phyloP scores from a whole-genome alignment of 495 filamentous ascomycete genomes.

The Aspergillus taichungensis region DNA sequence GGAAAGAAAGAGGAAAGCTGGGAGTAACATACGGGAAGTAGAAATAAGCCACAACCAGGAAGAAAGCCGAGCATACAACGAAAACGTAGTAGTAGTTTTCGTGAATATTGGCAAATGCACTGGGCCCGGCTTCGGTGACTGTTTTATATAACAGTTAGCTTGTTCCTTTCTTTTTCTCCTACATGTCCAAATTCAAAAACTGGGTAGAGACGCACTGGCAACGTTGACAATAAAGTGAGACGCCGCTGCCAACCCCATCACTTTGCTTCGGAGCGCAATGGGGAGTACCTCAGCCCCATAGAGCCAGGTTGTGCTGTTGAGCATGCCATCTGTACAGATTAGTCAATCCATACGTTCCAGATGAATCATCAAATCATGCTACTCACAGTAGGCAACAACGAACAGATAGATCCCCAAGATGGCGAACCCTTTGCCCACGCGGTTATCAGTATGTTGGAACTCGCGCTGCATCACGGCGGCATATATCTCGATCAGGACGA shows the following conservation, averaged over 20 bases:
- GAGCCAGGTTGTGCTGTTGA: slow-evolving; percentile 53
- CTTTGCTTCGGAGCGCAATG: slow-evolving; percentile 46
- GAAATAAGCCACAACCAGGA: slow-evolving; percentile 42
- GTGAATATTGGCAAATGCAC: slow-evolving; percentile 47
- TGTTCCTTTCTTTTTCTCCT: not conserved
- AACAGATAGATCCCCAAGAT: slow-evolving; percentile 54
- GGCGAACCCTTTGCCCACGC: slow-evolving; percentile 51
- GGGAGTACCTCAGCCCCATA: slow-evolving; percentile 53
- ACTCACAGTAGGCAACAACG: slow-evolving; percentile 45
- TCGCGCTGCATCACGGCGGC: slow-evolving; percentile 48
- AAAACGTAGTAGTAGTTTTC: slow-evolving; percentile 58
- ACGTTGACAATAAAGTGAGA: slow-evolving; percentile 54
- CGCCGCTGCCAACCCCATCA: slow-evolving; percentile 50
- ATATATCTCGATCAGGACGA: slow-evolving; percentile 50
- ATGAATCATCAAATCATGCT: not conserved
- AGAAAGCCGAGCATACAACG: slow-evolving; percentile 42
- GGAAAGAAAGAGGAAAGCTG: not conserved
- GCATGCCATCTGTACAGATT: slow-evolving; percentile 37
- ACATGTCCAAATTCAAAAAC: not conserved
- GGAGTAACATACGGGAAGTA: slow-evolving; percentile 45
- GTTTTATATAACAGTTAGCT: not conserved
- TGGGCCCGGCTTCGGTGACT: slow-evolving; percentile 51
- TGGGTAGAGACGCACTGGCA: slow-evolving; percentile 24
- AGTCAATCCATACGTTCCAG: too few species aligned
- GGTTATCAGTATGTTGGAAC: slow-evolving; percentile 48